Conservation (phyloP, 495 filamentous ascomycete species). For the Oidiodendron maius region DNA sequence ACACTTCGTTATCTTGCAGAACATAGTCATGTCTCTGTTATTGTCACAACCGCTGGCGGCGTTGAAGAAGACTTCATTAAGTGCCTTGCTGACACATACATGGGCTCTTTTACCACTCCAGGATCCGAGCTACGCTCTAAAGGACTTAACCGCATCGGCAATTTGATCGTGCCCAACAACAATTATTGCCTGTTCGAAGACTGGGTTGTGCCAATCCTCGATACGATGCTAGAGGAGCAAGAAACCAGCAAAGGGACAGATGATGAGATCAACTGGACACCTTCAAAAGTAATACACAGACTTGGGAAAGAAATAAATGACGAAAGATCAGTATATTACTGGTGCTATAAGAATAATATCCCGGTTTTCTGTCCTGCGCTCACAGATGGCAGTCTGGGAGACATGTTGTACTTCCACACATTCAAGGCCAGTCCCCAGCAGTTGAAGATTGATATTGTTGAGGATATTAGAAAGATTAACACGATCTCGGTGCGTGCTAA, state of each 20-base stretch:
- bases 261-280: slow-evolving; percentile 81
- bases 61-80: slow-evolving; percentile 98
- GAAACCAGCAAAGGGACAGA: slow-evolving; percentile 59
- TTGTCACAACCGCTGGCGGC: slow-evolving; percentile 95
- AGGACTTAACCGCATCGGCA: slow-evolving; percentile 93
- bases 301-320: slow-evolving; percentile 90
- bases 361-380: slow-evolving; percentile 95
- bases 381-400: slow-evolving; percentile 89
- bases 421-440: slow-evolving; percentile 76
- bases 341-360: slow-evolving; percentile 89
- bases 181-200: slow-evolving; percentile 98
- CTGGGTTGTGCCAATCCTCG: slow-evolving; percentile 89
- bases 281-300: slow-evolving; percentile 76
- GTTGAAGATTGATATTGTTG: slow-evolving; percentile 79
- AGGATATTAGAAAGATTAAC: slow-evolving; percentile 86
- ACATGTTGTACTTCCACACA: slow-evolving; percentile 97
- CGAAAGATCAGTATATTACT: slow-evolving; percentile 83
- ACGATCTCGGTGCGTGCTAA: slow-evolving; percentile 79
- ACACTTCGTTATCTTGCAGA: slow-evolving; percentile 88
- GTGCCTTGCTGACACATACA: slow-evolving; percentile 88
- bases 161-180: slow-evolving; percentile 90
- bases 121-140: slow-evolving; percentile 72
- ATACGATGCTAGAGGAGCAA: slow-evolving; percentile 88
- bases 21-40: slow-evolving; percentile 81
- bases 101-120: slow-evolving; percentile 71